These are phyloP conservation scores for Peronospora farinosa DNA, from an alignment of 352 stramenopile species.

Conservation along the genomic window DNA sequence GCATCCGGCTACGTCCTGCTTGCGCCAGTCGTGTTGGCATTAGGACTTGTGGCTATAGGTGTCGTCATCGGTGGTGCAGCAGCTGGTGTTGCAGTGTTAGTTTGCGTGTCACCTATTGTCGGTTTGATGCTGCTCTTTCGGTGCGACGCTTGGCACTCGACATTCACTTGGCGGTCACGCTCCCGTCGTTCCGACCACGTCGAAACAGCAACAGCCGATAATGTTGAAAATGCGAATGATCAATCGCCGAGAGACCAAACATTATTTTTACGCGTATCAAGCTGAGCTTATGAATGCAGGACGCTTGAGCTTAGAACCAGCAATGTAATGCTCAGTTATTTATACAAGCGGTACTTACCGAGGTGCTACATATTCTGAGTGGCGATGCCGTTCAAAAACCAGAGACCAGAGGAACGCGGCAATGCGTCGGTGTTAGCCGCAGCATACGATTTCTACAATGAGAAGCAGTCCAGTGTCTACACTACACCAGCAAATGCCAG, in stretches of 20 bases:
- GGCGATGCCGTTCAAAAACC: conserved; percentile 50
- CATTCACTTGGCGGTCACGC: conserved; percentile 9
- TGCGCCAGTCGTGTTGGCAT: conserved; percentile 34
- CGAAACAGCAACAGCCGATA: conserved; percentile 18
- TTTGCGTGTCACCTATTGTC: conserved; percentile 28
- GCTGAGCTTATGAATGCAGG: conserved; percentile 1
- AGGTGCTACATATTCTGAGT: conserved; percentile 10
- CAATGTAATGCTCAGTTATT: conserved; percentile 3
- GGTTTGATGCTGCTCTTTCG: conserved; percentile 23
- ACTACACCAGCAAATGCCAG: conserved; percentile 55
- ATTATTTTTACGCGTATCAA: conserved; percentile 26
- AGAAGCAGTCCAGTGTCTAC: conserved; percentile 56
- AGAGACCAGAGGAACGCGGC: conserved; percentile 40
- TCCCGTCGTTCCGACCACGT: conserved; percentile 6
- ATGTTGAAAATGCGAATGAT: conserved; percentile 27
- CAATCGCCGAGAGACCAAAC: conserved; percentile 29
- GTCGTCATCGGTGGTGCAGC: conserved; percentile 24
- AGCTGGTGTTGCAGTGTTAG: conserved; percentile 23
- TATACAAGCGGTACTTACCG: neutral
- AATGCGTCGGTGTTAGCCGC: conserved; percentile 35
- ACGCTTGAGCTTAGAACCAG: neutral
- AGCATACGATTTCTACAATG: conserved; percentile 55
- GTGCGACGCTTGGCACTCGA: conserved; percentile 7
- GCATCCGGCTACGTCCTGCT: conserved; percentile 51
- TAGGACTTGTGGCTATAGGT: conserved; percentile 25